Base-by-base conservation (phyloP, 306 rosid genomes). In the Chamaecrista fasciculata region DNA sequence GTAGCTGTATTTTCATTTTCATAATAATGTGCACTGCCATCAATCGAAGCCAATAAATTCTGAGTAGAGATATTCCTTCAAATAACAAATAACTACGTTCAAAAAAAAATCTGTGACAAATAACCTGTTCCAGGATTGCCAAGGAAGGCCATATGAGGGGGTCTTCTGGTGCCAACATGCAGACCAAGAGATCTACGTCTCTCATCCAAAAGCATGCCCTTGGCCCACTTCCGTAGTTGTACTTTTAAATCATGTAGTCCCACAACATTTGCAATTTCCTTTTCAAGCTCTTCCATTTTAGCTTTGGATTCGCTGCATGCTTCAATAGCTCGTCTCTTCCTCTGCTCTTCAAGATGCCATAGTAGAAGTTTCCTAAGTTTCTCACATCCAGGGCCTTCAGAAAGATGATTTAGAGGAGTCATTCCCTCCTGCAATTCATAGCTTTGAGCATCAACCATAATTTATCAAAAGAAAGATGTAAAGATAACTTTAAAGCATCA, bases 41-140 rank as follows among this genome's bases (percentile, higher is more conserved):
- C 9, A 46, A n/a, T 46, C 50, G 4, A 15, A 69, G 26, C 74
- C 55, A 69, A 36, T 26, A 42, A 59, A 63, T 18, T 63, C 67
- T 59, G 20, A 12, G 39, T 25, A 74, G 59, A 74, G 59, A 46
- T 47, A 44, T 56, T 58, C 4, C 21, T 61, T 58, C 49, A 36
- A 34, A n/a, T 14, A 18, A 6, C 18, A n/a, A 53, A 61, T 55
- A 31, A 48, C 29, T 14, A 33, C 47, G 33, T 20, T 39, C 37
- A 47, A 72, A 29, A 73, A 59, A 62, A 34, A 65, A 70, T 66
- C 25, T 36, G 20, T 46, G 70, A 66, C 3, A 8, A 66, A 59
- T 71, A 76, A 89, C 98, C 99, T 78, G 99, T 91, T 80, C 97
- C 99, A 5, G 99, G 99, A 82, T 95, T 91, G 52, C 99, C 99